Evolutionary conservation across 768 basidiomycete genomes (phyloP).

Genomic region (Russula dissimulans): DNA sequence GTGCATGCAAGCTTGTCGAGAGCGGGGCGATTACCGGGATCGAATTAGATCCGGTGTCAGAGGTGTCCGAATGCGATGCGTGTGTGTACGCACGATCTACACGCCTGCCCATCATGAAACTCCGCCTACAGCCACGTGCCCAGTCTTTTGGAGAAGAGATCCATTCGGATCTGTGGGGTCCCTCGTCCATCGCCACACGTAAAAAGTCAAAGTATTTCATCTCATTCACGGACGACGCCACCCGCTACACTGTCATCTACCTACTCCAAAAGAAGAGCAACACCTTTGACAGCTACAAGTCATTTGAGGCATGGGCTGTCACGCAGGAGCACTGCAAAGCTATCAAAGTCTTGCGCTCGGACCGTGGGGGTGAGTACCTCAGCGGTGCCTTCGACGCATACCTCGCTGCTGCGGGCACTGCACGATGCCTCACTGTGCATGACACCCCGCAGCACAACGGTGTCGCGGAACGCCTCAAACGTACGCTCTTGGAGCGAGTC

Average conservation of each 20-base stretch:
- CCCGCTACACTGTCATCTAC: background rate
- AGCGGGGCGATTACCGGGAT: background rate
- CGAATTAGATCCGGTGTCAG: background rate
- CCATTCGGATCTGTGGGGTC: background rate
- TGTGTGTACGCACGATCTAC: background rate
- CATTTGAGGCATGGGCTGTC: background rate
- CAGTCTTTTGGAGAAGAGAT: background rate
- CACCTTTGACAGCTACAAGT: background rate
- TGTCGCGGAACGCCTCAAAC: background rate
- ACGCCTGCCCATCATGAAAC: background rate
- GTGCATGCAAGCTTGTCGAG: conserved; percentile 21
- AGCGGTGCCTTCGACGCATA: background rate
- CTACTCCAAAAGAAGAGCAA: background rate
- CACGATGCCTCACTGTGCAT: background rate
- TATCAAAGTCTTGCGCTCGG: background rate
- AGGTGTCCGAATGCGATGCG: conserved; percentile 1
- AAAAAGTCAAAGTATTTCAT: no score
- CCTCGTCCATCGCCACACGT: background rate
- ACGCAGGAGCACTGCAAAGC: background rate
- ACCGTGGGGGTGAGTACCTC: background rate
- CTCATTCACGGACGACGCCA: background rate
- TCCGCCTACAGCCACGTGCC: background rate
- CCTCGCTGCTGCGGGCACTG: background rate
- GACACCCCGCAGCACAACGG: background rate
- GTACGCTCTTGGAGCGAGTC: background rate